Evolutionary conservation across 2,329 filamentous ascomycete genomes (phyloP).

Genomic region (Botryotinia calthae): DNA sequence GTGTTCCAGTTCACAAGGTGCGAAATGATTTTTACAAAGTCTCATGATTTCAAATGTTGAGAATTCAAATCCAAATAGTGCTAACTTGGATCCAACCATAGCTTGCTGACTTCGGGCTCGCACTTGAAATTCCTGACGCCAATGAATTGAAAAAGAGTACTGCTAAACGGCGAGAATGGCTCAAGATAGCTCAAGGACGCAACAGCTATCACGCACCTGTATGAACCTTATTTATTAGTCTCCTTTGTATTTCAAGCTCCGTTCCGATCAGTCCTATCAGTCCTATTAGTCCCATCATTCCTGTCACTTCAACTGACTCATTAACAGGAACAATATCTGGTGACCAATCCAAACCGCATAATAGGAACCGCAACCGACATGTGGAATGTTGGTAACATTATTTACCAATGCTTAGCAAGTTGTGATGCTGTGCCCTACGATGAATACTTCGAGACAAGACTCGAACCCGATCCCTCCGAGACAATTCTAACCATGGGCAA

Average conservation of each 20-base stretch:
- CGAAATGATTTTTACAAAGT: neutral
- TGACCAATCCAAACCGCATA: neutral
- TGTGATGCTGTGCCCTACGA: accelerated
- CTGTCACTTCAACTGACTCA: neutral
- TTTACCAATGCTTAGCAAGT: neutral
- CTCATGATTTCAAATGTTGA: neutral
- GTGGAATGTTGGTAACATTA: neutral
- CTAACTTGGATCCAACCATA: neutral
- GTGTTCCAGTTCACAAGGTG: constrained; percentile 7
- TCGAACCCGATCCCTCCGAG: neutral
- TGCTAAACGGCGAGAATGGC: neutral
- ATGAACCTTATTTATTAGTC: neutral
- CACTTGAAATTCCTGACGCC: neutral
- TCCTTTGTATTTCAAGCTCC: neutral
- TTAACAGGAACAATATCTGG: neutral
- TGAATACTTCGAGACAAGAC: neutral
- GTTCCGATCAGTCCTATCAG: neutral
- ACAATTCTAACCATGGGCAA: neutral
- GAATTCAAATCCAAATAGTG: neutral
- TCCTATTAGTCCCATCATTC: neutral
- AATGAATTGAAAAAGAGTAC: neutral
- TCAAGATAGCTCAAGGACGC: neutral
- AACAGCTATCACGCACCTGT: constrained; percentile 8
- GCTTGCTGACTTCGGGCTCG: constrained; percentile 13
- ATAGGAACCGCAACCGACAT: neutral